These are phyloP conservation scores for Boletus pseudopeckii DNA, from an alignment of 768 basidiomycete genomes.

Conservation along the genomic window DNA sequence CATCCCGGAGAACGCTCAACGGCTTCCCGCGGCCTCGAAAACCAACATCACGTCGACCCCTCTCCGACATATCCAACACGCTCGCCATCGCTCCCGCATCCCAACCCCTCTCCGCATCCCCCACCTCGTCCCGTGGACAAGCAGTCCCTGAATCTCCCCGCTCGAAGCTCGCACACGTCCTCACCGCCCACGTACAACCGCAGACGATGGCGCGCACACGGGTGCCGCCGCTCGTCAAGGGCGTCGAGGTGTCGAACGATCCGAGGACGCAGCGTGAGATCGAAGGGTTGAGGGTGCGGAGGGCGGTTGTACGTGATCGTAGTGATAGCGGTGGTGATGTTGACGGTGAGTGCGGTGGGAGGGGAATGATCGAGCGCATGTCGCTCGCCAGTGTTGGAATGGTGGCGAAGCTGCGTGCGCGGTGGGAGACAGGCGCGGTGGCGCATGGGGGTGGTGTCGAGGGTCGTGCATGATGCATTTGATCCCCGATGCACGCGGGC, in stretches of 20 bases:
- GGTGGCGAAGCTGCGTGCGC: constrained; percentile 20
- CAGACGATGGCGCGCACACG: background rate
- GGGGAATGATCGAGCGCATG: background rate
- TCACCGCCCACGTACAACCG: background rate
- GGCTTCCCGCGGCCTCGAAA: constrained; percentile 4
- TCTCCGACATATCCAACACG: background rate
- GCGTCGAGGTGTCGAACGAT: constrained; percentile 2
- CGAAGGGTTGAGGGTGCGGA: constrained; percentile 2
- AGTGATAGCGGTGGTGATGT: background rate
- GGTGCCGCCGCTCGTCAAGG: background rate
- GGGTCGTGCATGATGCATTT: background rate
- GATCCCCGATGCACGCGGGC: background rate
- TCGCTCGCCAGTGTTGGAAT: constrained; percentile 11
- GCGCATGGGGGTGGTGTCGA: background rate
- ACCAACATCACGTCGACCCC: background rate
- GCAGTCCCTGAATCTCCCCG: constrained; percentile 12
- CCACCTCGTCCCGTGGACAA: background rate
- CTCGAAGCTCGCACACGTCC: constrained; percentile 21
- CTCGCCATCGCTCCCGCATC: background rate
- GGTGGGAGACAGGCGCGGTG: constrained; percentile 14
- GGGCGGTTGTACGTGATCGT: background rate
- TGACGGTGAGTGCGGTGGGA: background rate
- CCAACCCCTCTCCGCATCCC: background rate
- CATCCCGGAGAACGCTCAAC: background rate
- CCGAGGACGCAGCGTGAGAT: constrained; percentile 4